These are phyloP conservation scores for Silene uniflora DNA, from an alignment of 148 eudicot species.

Conservation along the genomic window DNA sequence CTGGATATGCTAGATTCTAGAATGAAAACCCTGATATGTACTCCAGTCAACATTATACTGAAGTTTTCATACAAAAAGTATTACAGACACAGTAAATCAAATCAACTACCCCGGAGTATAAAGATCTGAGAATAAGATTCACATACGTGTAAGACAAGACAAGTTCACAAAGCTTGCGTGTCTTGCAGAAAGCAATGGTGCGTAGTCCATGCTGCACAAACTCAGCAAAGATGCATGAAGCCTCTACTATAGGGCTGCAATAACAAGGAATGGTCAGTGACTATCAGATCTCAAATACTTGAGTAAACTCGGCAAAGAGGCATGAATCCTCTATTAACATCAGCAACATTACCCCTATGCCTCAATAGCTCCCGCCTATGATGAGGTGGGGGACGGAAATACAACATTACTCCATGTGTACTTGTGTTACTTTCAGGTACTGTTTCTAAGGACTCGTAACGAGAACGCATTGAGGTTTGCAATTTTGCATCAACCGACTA, in stretches of 20 bases:
- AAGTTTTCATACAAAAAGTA: too few relatives aligned
- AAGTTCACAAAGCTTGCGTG: constrained; percentile 95
- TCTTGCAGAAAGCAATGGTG: constrained; percentile 91
- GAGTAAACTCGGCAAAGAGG: neutral
- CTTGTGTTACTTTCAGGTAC: neutral
- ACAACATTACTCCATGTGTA: neutral
- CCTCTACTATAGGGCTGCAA: constrained; percentile 87
- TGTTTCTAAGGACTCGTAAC: neutral
- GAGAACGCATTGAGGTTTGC: neutral
- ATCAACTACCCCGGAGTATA: too few relatives aligned
- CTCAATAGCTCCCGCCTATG: neutral
- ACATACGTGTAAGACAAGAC: constrained; percentile 89
- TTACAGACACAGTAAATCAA: too few relatives aligned
- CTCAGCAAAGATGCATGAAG: constrained; percentile 78
- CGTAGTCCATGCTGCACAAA: constrained; percentile 96
- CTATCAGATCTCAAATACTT: neutral
- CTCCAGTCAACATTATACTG: too few relatives aligned
- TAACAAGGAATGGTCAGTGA: constrained; percentile 10
- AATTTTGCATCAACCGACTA: neutral
- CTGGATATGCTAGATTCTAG: neutral
- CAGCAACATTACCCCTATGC: neutral
- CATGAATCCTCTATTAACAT: neutral
- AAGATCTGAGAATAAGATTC: constrained; percentile 6
- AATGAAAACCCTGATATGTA: too few relatives aligned
- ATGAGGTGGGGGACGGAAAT: neutral